A percentile compares a stretch with the other conserved stretches of the same genome.
phyloP scores from a whole-genome alignment of 306 rosid species.

The Quercus suber region DNA sequence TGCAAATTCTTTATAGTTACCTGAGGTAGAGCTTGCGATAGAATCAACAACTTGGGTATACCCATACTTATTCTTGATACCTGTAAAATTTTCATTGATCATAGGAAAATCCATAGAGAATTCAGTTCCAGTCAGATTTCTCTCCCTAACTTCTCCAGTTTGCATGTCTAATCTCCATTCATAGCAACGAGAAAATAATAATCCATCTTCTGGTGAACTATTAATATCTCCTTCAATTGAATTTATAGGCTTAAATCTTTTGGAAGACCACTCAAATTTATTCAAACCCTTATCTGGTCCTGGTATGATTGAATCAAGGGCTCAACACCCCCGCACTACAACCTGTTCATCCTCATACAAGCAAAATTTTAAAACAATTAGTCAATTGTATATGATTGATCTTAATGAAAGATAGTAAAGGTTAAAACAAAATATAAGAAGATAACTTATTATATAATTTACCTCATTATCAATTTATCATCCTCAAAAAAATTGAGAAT shows the following conservation, averaged over 20 bases:
- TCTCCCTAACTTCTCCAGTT: constrained; percentile 33
- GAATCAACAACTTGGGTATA: constrained; percentile 45
- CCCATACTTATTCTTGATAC: constrained; percentile 35
- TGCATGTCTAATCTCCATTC: constrained; percentile 52
- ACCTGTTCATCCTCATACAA: constrained; percentile 27
- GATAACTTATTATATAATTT: not conserved
- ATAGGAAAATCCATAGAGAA: constrained; percentile 41
- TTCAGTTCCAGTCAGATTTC: constrained; percentile 16
- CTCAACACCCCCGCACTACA: constrained; percentile 52
- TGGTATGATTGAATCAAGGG: constrained; percentile 39
- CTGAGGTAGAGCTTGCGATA: constrained; percentile 19
- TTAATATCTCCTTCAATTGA: not conserved
- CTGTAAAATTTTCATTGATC: constrained; percentile 31
- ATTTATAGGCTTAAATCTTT: not conserved
- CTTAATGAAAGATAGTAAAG: no score
- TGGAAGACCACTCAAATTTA: constrained; percentile 29
- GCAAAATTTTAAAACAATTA: no score
- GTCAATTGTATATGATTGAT: no score
- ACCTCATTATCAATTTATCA: constrained; percentile 33
- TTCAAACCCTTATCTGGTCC: constrained; percentile 22
- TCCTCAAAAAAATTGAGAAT: constrained; percentile 49
- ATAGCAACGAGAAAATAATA: constrained; percentile 19
- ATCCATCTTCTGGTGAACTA: not conserved
- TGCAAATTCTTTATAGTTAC: constrained; percentile 8
- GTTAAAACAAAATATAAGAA: no score